These are phyloP conservation scores for Ustilago hordei DNA, from an alignment of 1,284 basidiomycete species.

Conservation along the genomic window DNA sequence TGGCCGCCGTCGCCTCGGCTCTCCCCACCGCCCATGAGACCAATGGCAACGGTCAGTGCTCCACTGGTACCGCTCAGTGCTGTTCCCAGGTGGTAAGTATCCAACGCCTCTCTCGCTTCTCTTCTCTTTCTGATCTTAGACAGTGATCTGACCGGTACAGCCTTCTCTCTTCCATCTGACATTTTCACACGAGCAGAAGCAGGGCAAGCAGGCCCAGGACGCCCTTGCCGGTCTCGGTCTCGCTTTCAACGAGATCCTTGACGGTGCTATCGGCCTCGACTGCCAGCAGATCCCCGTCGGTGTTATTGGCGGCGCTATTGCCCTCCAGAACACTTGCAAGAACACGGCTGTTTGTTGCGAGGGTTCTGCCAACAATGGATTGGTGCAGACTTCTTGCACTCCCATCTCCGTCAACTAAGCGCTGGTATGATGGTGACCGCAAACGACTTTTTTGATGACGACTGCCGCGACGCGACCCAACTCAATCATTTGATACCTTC, in stretches of 20 bases:
- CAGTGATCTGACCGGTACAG: constrained; percentile 17
- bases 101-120: not conserved
- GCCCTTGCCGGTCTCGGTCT: constrained; percentile 55
- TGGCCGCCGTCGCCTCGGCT: constrained; percentile 51
- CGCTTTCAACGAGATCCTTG: constrained; percentile 48
- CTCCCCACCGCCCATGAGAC: constrained; percentile 26
- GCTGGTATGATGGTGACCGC: not conserved
- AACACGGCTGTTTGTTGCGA: constrained; percentile 50
- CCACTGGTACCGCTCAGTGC: constrained; percentile 52
- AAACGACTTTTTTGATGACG: not conserved
- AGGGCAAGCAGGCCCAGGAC: constrained; percentile 45
- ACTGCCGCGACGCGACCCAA: too few species aligned
- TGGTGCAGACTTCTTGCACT: constrained; percentile 57
- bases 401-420: constrained; percentile 55
- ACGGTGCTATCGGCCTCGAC: constrained; percentile 53
- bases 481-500: not conserved
- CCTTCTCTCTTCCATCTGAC: not conserved
- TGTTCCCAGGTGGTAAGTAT: constrained; percentile 48
- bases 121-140: not conserved
- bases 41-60: constrained; percentile 53
- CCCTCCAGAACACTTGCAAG: constrained; percentile 55
- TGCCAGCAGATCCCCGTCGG: constrained; percentile 50
- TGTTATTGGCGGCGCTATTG: constrained; percentile 24
- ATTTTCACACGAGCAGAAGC: constrained; percentile 35
- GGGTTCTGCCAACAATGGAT: constrained; percentile 51